Evolutionary conservation across 169 alveolate species (phyloP).

Genomic region (Plasmodium gallinaceum): DNA sequence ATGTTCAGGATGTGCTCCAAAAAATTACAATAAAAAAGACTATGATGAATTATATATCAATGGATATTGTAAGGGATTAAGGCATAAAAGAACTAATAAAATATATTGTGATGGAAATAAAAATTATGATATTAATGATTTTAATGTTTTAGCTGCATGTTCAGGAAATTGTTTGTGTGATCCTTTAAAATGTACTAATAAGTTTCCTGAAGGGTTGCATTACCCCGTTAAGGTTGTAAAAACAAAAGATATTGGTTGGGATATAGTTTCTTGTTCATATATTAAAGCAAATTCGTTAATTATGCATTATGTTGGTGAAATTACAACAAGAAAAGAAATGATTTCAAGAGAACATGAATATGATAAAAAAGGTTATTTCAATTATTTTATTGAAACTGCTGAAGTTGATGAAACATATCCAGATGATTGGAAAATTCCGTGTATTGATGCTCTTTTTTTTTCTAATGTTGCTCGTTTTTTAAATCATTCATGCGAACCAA

Average conservation of each 20-base stretch:
- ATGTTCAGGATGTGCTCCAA: slow-evolving; percentile 85
- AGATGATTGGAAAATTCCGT: slow-evolving; percentile 88
- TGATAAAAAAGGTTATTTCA: slow-evolving; percentile 84
- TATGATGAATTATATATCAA: slow-evolving; percentile 74
- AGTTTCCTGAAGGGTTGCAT: slow-evolving; percentile 85
- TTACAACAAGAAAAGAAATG: slow-evolving; percentile 86
- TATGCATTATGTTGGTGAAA: slow-evolving; percentile 92
- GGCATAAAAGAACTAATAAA: slow-evolving; percentile 76
- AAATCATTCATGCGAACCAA: slow-evolving; percentile 92
- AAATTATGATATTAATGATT: slow-evolving; percentile 79
- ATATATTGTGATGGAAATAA: slow-evolving; percentile 82
- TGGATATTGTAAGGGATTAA: slow-evolving; percentile 82
- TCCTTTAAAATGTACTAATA: slow-evolving; percentile 82
- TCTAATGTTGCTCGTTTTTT: slow-evolving; percentile 92
- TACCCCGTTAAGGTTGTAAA: slow-evolving; percentile 84
- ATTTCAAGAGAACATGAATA: slow-evolving; percentile 87
- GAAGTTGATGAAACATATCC: slow-evolving; percentile 83
- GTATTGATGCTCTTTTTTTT: slow-evolving; percentile 88
- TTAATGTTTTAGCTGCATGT: slow-evolving; percentile 83
- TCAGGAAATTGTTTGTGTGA: slow-evolving; percentile 87
- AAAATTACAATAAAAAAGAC: slow-evolving; percentile 68
- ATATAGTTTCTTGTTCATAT: slow-evolving; percentile 78
- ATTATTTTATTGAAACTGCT: slow-evolving; percentile 87
- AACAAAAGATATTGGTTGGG: slow-evolving; percentile 84
- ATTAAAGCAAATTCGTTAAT: slow-evolving; percentile 86